phyloP scores from a whole-genome alignment of 441 rosid species.

The Bocquillonia castaneifolia region DNA sequence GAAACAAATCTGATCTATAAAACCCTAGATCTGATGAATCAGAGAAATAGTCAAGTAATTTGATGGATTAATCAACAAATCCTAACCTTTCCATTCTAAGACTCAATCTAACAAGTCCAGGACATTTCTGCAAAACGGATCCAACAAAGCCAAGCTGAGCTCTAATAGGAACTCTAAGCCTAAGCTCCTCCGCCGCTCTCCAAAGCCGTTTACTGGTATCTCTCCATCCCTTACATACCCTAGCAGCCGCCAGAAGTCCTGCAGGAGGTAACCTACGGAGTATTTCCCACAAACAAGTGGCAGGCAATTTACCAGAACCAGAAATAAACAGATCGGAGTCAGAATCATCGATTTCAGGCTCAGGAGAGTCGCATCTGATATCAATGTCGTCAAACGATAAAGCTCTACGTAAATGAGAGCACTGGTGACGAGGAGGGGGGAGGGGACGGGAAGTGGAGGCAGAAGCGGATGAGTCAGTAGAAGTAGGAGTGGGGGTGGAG shows the following conservation, averaged over 20 bases:
- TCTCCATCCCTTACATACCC: constrained; percentile 85
- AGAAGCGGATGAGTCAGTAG: constrained; percentile 49
- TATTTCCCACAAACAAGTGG: constrained; percentile 68
- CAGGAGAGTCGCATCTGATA: constrained; percentile 40
- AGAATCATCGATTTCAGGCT: constrained; percentile 33
- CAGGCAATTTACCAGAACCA: constrained; percentile 46
- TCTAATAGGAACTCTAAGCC: constrained; percentile 58
- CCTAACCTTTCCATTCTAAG: constrained; percentile 81
- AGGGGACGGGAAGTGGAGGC: constrained; percentile 28
- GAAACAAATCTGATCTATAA: constrained; percentile 18
- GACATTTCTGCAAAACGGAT: constrained; percentile 74
- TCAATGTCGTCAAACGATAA: constrained; percentile 74
- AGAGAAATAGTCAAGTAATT: background rate
- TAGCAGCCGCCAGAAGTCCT: constrained; percentile 58
- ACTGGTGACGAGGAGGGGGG: constrained; percentile 34
- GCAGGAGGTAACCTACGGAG: constrained; percentile 68
- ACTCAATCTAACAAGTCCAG: constrained; percentile 60
- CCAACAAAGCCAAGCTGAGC: constrained; percentile 71
- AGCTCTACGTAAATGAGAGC: constrained; percentile 57
- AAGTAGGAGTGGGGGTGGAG: constrained; percentile 21
- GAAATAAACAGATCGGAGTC: constrained; percentile 32
- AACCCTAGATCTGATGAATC: constrained; percentile 36
- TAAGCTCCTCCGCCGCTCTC: constrained; percentile 80
- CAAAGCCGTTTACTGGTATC: constrained; percentile 63
- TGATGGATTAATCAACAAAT: constrained; percentile 16